Evolutionary conservation across 148 eudicot species (phyloP).

Genomic region (Polygonum aviculare): DNA sequence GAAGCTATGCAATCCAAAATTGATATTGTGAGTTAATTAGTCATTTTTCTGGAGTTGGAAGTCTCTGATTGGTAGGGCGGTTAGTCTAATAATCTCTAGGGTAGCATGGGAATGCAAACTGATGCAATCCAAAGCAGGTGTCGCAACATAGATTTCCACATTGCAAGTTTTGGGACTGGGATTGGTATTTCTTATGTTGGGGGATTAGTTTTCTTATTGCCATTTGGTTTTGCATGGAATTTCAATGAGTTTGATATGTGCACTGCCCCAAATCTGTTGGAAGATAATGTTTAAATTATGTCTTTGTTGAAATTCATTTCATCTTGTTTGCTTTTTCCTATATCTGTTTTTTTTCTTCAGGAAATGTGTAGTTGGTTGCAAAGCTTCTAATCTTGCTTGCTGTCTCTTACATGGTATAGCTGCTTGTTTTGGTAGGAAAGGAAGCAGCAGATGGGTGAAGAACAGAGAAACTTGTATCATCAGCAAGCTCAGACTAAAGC

Average conservation of each 20-base stretch:
- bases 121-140: background rate
- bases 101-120: background rate
- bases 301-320: background rate
- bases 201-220: no score
- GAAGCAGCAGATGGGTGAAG: slow-evolving; percentile 71
- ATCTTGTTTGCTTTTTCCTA: background rate
- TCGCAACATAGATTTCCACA: no score
- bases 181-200: no score
- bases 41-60: background rate
- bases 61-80: background rate
- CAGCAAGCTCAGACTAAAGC: slow-evolving; percentile 87
- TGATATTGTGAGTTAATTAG: slow-evolving; percentile 43
- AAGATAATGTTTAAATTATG: background rate
- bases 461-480: slow-evolving; percentile 70
- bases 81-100: background rate
- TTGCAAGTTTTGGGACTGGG: no score
- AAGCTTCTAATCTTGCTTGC: background rate
- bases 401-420: background rate
- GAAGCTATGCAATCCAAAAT: slow-evolving; percentile 43
- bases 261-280: no score
- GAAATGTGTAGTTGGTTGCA: background rate
- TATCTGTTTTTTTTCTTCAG: background rate
- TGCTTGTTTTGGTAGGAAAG: slow-evolving; percentile 53
- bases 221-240: no score
- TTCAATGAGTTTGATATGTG: no score